These are phyloP conservation scores for Thinopyrum elongatum DNA, from an alignment of 176 grass and related monocot species.

Conservation along the genomic window DNA sequence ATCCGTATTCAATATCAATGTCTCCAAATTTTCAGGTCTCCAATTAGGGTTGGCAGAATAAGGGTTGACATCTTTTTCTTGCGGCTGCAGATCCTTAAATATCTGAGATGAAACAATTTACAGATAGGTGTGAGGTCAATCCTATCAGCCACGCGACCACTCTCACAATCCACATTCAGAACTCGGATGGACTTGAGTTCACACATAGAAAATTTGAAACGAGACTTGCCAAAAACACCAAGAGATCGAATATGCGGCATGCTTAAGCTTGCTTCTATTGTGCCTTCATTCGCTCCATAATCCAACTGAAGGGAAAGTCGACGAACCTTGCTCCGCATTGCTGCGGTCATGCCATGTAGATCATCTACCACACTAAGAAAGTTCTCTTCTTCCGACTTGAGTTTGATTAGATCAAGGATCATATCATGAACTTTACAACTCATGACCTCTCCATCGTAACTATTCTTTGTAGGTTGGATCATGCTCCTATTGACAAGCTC, in stretches of 20 bases:
- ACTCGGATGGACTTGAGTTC: neutral
- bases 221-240: neutral
- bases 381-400: neutral
- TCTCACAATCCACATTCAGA: neutral
- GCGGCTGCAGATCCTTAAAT: too few species aligned
- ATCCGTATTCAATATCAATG: neutral
- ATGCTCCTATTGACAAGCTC: constrained; percentile 9
- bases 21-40: neutral
- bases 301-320: neutral
- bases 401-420: too few species aligned
- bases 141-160: too few species aligned
- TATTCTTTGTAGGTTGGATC: neutral
- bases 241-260: neutral
- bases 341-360: too few species aligned
- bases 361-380: neutral
- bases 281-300: neutral
- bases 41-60: too few species aligned
- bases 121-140: too few species aligned
- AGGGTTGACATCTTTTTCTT: too few species aligned
- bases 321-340: neutral
- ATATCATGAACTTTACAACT: too few species aligned
- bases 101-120: too few species aligned
- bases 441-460: neutral
- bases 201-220: neutral
- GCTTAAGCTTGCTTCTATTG: neutral